Evolutionary conservation across 2,329 filamentous ascomycete species (phyloP).

Genomic region (Aspergillus sclerotialis): DNA sequence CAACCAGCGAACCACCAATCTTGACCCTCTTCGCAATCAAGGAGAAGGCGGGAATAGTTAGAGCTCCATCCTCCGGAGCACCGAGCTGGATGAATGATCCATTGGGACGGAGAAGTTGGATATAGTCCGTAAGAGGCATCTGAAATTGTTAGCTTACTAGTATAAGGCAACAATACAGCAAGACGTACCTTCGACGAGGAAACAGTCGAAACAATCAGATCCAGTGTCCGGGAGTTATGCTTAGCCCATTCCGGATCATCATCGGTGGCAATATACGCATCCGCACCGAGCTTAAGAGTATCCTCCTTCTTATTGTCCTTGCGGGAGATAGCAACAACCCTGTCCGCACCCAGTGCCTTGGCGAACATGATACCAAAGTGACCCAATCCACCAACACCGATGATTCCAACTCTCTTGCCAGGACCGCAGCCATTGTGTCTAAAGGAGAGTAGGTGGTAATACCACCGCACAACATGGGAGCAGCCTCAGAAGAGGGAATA

Average conservation of each 20-base stretch:
- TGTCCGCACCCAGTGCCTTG: conserved; percentile 63
- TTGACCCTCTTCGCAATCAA: conserved; percentile 48
- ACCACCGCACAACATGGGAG: conserved; percentile 73
- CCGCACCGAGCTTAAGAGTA: conserved; percentile 49
- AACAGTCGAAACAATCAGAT: conserved; percentile 53
- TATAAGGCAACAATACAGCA: background rate
- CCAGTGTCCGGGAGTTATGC: conserved; percentile 43
- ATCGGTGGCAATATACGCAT: conserved; percentile 50
- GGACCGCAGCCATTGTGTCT: conserved; percentile 61
- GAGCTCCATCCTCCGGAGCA: conserved; percentile 52
- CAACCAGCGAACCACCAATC: conserved; percentile 43
- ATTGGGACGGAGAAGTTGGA: conserved; percentile 51
- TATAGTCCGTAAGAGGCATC: conserved; percentile 60
- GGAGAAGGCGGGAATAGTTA: conserved; percentile 48
- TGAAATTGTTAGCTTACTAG: conserved; percentile 10
- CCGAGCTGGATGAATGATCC: conserved; percentile 62
- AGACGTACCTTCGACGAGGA: conserved; percentile 41
- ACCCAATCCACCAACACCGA: conserved; percentile 67
- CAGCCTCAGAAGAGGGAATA: conserved; percentile 45
- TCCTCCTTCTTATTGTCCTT: conserved; percentile 45
- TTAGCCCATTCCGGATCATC: conserved; percentile 49
- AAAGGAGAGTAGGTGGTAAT: conserved; percentile 67
- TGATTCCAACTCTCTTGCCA: conserved; percentile 64
- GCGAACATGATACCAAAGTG: conserved; percentile 68
- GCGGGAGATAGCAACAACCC: conserved; percentile 52